These are phyloP conservation scores for Eucalyptus tenuipes DNA, from an alignment of 345 rosid species.

Conservation along the genomic window DNA sequence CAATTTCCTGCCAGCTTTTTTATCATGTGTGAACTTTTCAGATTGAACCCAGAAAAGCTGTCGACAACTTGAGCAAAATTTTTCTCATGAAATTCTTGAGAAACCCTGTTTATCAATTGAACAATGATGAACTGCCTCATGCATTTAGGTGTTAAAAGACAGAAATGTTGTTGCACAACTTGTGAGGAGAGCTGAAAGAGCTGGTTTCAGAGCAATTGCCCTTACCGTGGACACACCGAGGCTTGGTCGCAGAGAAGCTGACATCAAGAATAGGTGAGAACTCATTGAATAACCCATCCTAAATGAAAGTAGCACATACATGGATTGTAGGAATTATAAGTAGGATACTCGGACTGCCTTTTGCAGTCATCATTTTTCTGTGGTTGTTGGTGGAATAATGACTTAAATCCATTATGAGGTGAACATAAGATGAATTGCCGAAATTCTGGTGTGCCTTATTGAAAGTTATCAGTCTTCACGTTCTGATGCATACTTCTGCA, in stretches of 20 bases:
- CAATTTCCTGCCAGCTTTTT: neutral
- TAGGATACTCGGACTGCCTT: neutral
- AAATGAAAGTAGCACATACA: neutral
- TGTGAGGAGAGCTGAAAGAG: conserved; percentile 83
- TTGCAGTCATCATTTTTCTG: neutral
- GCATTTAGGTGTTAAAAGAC: conserved; percentile 55
- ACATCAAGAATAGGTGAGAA: conserved; percentile 79
- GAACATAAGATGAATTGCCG: neutral
- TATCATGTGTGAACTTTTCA: neutral
- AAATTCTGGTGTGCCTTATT: neutral
- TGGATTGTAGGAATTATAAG: neutral
- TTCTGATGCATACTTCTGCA: conserved; percentile 3
- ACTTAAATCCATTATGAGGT: neutral
- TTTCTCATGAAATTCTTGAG: neutral
- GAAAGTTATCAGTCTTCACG: neutral
- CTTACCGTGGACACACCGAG: conserved; percentile 89
- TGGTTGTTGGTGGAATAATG: neutral
- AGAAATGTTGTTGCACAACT: conserved; percentile 82
- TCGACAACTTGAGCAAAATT: neutral
- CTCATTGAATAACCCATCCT: neutral
- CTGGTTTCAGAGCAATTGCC: conserved; percentile 90
- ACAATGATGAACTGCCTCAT: neutral
- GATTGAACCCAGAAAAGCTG: neutral
- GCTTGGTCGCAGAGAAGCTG: conserved; percentile 92
- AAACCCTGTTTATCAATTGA: neutral